phyloP scores from a whole-genome alignment of 768 basidiomycete species.

The Amanita rubescens region DNA sequence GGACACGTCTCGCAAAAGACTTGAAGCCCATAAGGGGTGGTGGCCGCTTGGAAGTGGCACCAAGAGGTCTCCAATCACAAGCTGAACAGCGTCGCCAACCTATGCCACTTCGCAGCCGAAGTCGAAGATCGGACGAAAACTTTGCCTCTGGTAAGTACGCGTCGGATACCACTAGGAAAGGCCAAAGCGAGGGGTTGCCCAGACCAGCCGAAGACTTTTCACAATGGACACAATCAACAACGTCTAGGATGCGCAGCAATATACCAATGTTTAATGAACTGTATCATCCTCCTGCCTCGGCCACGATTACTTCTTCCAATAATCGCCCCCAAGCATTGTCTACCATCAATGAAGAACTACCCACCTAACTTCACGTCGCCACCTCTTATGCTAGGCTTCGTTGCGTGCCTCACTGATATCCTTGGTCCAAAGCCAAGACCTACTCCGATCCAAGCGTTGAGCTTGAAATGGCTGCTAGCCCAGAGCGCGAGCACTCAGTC shows the following conservation, averaged over 20 bases:
- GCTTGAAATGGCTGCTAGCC: slow-evolving; percentile 56
- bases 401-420: slow-evolving; percentile 46
- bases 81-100: neutral
- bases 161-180: neutral
- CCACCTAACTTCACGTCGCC: slow-evolving; percentile 57
- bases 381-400: slow-evolving; percentile 58
- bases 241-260: neutral
- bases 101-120: neutral
- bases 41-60: slow-evolving; percentile 1
- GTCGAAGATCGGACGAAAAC: neutral
- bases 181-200: neutral
- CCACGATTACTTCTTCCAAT: neutral
- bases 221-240: neutral
- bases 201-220: neutral
- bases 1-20: slow-evolving; percentile 5
- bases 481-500: slow-evolving; percentile 10
- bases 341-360: slow-evolving; percentile 3
- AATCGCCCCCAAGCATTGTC: neutral
- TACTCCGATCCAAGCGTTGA: slow-evolving; percentile 74
- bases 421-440: slow-evolving; percentile 53
- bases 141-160: neutral
- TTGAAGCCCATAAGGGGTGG: neutral
- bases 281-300: slow-evolving; percentile 3
- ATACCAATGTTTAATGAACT: slow-evolving; percentile 5
- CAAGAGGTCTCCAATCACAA: neutral